Conservation (phyloP, 257 asterid genomes). For the Salvia hispanica region DNA sequence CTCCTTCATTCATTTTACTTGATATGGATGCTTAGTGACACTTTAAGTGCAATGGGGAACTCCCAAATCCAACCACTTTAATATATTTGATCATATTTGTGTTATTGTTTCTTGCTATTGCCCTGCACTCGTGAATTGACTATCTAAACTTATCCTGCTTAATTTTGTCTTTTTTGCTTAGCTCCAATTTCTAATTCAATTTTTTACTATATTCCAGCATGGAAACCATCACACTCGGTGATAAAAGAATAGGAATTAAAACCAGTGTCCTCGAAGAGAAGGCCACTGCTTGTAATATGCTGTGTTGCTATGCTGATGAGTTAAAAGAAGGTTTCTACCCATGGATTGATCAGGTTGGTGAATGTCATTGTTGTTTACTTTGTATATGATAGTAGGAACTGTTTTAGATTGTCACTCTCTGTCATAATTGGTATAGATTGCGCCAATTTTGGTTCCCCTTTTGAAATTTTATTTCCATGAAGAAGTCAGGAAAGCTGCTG, state of each 20-base stretch:
- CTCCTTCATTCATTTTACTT: constrained; percentile 10
- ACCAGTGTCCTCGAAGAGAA: constrained; percentile 97
- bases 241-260: constrained; percentile 94
- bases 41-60: neutral
- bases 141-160: constrained; percentile 8
- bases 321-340: constrained; percentile 99
- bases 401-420: constrained; percentile 15
- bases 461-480: constrained; percentile 95
- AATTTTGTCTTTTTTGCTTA: constrained; percentile 2
- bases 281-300: constrained; percentile 99
- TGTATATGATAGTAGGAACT: constrained; percentile 19
- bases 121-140: neutral
- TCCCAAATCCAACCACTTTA: neutral
- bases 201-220: constrained; percentile 60
- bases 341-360: constrained; percentile 95
- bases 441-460: constrained; percentile 87
- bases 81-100: neutral
- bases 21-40: neutral
- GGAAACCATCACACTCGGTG: constrained; percentile 97
- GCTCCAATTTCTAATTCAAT: constrained; percentile 7
- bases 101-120: neutral
- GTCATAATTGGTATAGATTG: constrained; percentile 61
- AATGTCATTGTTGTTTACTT: constrained; percentile 28
- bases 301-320: constrained; percentile 98
- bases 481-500: constrained; percentile 98